These are phyloP conservation scores for Leishmania tarentolae DNA, from an alignment of 208 protist species.

Conservation along the genomic window DNA sequence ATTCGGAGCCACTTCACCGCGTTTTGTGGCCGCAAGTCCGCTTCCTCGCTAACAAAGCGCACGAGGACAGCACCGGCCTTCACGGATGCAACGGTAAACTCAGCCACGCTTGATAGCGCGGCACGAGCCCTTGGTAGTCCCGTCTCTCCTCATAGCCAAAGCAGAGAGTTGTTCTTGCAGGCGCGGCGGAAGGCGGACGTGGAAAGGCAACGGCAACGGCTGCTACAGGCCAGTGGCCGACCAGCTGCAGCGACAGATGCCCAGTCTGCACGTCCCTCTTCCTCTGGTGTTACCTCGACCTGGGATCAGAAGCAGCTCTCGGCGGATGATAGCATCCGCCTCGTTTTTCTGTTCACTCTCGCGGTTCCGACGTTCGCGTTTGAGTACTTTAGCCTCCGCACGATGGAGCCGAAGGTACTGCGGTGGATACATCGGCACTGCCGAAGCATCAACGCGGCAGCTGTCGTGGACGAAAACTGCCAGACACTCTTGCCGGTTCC, in stretches of 20 bases:
- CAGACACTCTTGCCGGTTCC: background rate
- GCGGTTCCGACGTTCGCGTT: conserved; percentile 15
- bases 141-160: conserved; percentile 10
- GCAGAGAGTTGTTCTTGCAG: conserved; percentile 16
- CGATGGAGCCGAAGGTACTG: conserved; percentile 12
- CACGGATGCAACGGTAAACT: background rate
- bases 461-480: background rate
- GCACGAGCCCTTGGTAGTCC: background rate
- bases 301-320: conserved; percentile 22
- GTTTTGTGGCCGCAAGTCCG: background rate
- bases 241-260: conserved; percentile 1
- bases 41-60: background rate
- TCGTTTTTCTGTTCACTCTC: conserved; percentile 27
- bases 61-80: background rate
- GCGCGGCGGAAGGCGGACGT: background rate
- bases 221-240: conserved; percentile 15
- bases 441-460: background rate
- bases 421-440: conserved; percentile 7
- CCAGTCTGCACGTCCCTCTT: background rate
- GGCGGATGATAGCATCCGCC: conserved; percentile 20
- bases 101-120: background rate
- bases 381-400: conserved; percentile 14
- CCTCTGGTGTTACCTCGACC: conserved; percentile 13
- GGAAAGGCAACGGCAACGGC: background rate
- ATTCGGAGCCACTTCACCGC: background rate